Conservation (phyloP, 306 rosid species). For the Fragaria vesca region DNA sequence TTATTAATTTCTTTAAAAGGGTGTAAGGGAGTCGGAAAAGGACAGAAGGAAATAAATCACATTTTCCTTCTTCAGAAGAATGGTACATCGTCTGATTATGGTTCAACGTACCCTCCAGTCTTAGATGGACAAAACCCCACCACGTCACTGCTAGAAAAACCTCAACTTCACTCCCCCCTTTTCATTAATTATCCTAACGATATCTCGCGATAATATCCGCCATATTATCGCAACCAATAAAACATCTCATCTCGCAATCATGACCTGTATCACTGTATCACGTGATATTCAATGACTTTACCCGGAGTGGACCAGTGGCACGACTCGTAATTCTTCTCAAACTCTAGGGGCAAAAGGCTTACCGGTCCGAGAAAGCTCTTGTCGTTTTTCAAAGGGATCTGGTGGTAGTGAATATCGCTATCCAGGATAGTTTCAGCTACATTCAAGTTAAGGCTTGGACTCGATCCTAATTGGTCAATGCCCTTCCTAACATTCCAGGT, state of each 20-base stretch:
- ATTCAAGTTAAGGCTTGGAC: conserved; percentile 5
- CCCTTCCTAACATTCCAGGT: not conserved
- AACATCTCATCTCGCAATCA: conserved; percentile 41
- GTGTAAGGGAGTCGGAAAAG: too few species aligned
- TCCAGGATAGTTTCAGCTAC: conserved; percentile 28
- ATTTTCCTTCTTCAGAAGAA: too few species aligned
- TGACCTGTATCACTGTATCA: conserved; percentile 36
- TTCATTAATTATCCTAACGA: not conserved
- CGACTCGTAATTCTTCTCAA: conserved; percentile 26
- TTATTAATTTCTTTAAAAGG: too few species aligned
- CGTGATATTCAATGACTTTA: conserved; percentile 47
- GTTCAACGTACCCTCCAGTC: not conserved
- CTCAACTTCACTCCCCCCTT: not conserved
- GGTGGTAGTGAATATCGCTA: conserved; percentile 43
- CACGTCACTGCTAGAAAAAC: not conserved
- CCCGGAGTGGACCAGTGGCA: conserved; percentile 47
- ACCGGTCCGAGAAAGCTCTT: conserved; percentile 38
- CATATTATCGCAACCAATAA: not conserved
- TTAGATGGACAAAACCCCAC: conserved; percentile 15
- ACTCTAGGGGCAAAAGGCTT: conserved; percentile 27
- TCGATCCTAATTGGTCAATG: not conserved
- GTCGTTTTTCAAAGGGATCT: conserved; percentile 66
- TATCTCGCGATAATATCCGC: not conserved
- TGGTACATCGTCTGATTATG: not conserved
- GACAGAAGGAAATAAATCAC: not conserved